A percentile compares a stretch with the other conserved stretches of the same genome.
Conservation (phyloP, 768 basidiomycete genomes). For the Boletus huronensis region DNA sequence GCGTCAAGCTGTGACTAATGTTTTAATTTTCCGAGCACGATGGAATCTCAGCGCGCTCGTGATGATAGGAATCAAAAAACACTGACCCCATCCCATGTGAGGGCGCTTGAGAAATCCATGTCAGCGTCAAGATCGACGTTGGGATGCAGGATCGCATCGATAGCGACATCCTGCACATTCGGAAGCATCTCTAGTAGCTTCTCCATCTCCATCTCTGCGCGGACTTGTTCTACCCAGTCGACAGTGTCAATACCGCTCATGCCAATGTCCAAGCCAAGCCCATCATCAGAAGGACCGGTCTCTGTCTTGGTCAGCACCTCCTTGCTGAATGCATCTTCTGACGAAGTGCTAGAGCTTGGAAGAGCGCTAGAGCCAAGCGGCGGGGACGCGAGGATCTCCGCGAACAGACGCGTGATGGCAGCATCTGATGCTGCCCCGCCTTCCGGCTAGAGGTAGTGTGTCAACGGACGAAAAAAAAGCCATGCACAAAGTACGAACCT, state of each 20-base stretch:
- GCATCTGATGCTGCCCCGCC: slow-evolving; percentile 52
- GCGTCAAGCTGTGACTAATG: slow-evolving; percentile 2
- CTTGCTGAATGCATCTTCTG: slow-evolving; percentile 29
- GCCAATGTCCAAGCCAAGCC: slow-evolving; percentile 19
- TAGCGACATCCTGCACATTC: slow-evolving; percentile 28
- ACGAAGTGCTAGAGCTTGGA: slow-evolving; percentile 30
- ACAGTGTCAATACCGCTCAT: slow-evolving; percentile 16
- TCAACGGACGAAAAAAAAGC: slow-evolving; percentile 21
- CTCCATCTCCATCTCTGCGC: slow-evolving; percentile 56
- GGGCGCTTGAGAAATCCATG: slow-evolving; percentile 27
- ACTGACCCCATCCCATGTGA: slow-evolving; percentile 30
- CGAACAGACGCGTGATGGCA: slow-evolving; percentile 31
- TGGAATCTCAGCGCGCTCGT: slow-evolving; percentile 1
- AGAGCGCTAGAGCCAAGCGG: slow-evolving; percentile 31
- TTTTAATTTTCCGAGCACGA: slow-evolving; percentile 18
- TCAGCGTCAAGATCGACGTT: slow-evolving; percentile 22
- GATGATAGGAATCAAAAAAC: slow-evolving; percentile 20
- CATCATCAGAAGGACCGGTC: slow-evolving; percentile 3
- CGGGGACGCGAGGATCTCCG: slow-evolving; percentile 35
- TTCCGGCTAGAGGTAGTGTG: slow-evolving; percentile 30
- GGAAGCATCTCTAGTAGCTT: slow-evolving; percentile 55
- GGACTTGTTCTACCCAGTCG: slow-evolving; percentile 29
- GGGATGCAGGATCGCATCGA: slow-evolving; percentile 21
- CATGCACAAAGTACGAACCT: slow-evolving; percentile 30
- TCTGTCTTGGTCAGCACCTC: slow-evolving; percentile 23